Conservation (phyloP, 1,139 yeast species). For the Kurtzmaniella quercitrusa region DNA sequence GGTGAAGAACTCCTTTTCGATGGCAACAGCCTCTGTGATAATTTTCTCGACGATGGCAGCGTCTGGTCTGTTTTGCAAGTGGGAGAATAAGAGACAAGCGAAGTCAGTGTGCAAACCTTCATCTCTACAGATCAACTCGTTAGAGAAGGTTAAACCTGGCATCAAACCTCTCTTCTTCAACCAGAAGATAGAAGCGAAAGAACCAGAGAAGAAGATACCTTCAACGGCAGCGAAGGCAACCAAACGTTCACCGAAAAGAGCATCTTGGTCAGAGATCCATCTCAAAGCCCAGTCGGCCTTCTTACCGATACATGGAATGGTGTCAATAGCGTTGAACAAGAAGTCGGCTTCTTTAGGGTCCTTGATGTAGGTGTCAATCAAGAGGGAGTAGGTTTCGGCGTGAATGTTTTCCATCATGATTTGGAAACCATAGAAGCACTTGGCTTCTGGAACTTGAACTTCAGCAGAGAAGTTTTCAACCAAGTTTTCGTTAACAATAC, state of each 20-base stretch:
- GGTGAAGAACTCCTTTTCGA: conserved; percentile 91
- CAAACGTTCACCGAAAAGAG: conserved; percentile 89
- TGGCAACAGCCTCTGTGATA: conserved; percentile 90
- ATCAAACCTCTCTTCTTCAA: conserved; percentile 94
- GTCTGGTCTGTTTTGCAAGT: conserved; percentile 84
- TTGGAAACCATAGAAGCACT: conserved; percentile 98
- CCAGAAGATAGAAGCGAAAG: conserved; percentile 98
- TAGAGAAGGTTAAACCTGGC: conserved; percentile 98
- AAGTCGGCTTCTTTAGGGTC: conserved; percentile 89
- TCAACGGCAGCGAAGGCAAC: conserved; percentile 99
- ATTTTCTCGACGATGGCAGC: conserved; percentile 73
- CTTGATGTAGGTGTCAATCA: conserved; percentile 91
- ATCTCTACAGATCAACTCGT: conserved; percentile 95
- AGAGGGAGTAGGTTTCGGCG: conserved; percentile 91
- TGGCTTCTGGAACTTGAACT: conserved; percentile 96
- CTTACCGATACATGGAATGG: conserved; percentile 88
- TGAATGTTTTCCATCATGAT: conserved; percentile 99
- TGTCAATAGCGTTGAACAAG: conserved; percentile 90
- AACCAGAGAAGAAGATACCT: conserved; percentile 97
- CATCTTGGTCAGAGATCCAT: conserved; percentile 88
- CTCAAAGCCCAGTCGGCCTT: conserved; percentile 98
- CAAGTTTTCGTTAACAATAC: conserved; percentile 94
- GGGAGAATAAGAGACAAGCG: conserved; percentile 92
- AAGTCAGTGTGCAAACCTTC: conserved; percentile 98
- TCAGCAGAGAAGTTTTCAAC: conserved; percentile 97